Base-by-base conservation (phyloP, 139 green algal genomes). In the Auxenochlorella protothecoides region DNA sequence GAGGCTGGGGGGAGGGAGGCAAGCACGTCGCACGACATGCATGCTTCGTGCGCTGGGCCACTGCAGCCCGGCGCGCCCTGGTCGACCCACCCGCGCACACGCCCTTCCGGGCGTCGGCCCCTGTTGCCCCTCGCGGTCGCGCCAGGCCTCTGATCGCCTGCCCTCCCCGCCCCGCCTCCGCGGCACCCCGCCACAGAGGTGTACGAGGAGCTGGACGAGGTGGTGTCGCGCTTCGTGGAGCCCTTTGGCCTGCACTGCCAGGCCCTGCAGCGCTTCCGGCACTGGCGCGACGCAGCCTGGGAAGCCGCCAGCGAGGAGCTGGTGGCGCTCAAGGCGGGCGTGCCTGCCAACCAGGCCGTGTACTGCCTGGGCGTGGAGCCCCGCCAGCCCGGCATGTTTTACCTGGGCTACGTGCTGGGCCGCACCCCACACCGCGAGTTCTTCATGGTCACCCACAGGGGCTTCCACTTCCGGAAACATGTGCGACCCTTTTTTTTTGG, bases 171-270 rank as follows among this genome's bases (percentile, higher is more conserved):
- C 52, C 52, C 13, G 4, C 5, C 2, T 53, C 54, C 52, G 71
- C 71, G 69, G 71, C 4, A 57, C 53, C 3, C 52, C 5, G 16
- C 66, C 16, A 70, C 61, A 6, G 76, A 87, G 79, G 72, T 61
- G 51, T 95, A 82, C 73, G 89, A 95, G 13, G 89, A 95, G 63
- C 73, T 95, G 57, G 89, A 95, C 70, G 89, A 94, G 68, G 71
- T 96, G 10, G 63, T 83, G 8, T 79, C 80, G 6, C 78, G 79
- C 53, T 92, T 84, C 74, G 81, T 89, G 59, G 80, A 89, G 72
- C 86, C 86, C 0, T 62, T 88, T 11, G 55, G 84, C 53, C 65
- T 68, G 5, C 63, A 73, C 7, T 65, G 85, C 63, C 66, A 63
- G 5, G 60, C 72, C 10, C 68, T 91, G 51, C 9, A 66, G 13